phyloP scores from a whole-genome alignment of 2,329 filamentous ascomycete genomes.

The Leptographium wingfieldii region DNA sequence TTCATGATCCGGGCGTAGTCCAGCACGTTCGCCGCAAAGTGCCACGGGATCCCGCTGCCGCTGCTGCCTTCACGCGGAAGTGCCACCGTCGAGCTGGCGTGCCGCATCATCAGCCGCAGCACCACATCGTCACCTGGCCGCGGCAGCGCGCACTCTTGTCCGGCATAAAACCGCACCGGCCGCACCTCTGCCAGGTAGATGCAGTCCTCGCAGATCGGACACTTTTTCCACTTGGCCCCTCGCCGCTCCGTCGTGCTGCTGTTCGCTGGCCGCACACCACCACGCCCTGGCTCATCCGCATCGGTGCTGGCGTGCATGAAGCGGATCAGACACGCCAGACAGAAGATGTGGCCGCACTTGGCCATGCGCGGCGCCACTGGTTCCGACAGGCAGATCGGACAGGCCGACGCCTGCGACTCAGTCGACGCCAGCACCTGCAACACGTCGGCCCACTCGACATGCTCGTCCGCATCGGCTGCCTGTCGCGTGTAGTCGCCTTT shows the following conservation, averaged over 20 bases:
- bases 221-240: constrained; percentile 72
- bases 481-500: constrained; percentile 67
- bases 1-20: constrained; percentile 96
- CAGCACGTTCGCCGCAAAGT: constrained; percentile 82
- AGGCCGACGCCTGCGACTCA: constrained; percentile 77
- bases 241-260: neutral
- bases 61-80: constrained; percentile 69
- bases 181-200: constrained; percentile 86
- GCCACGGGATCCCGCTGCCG: constrained; percentile 67
- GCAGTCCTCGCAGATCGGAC: constrained; percentile 86
- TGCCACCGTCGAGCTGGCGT: constrained; percentile 70
- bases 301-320: constrained; percentile 81
- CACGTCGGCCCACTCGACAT: constrained; percentile 82
- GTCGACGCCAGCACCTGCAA: constrained; percentile 84
- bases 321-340: constrained; percentile 79
- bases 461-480: constrained; percentile 73
- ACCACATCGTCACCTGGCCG: constrained; percentile 82
- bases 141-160: constrained; percentile 72
- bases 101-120: constrained; percentile 70
- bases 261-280: constrained; percentile 38
- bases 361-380: constrained; percentile 95
- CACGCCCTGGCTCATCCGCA: constrained; percentile 45
- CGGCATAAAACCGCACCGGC: constrained; percentile 81
- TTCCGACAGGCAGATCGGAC: constrained; percentile 87
- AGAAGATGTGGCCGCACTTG: constrained; percentile 94